Evolutionary conservation across 2,329 filamentous ascomycete species (phyloP).

Genomic region (Neodidymelliopsis sp.): DNA sequence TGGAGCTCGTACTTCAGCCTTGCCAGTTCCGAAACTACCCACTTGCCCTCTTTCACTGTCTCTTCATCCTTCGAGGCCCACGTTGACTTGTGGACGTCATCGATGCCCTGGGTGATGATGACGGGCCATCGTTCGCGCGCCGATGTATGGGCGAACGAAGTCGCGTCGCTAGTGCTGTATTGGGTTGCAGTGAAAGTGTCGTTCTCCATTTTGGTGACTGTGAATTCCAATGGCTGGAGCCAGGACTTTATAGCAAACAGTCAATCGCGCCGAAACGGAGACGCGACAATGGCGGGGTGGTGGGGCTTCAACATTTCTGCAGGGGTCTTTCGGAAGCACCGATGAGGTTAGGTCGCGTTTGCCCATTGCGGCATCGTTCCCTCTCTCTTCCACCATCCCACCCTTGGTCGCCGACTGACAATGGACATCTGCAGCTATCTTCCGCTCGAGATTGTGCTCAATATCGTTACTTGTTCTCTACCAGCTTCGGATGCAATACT

Average conservation of each 20-base stretch:
- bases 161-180: constrained; percentile 80
- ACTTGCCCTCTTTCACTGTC: constrained; percentile 81
- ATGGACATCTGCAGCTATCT: constrained; percentile 20
- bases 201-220: constrained; percentile 25
- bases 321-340: constrained; percentile 1
- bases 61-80: constrained; percentile 66
- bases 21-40: constrained; percentile 79
- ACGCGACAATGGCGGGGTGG: constrained; percentile 10
- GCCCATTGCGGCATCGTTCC: constrained; percentile 10
- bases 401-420: constrained; percentile 16
- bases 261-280: not conserved
- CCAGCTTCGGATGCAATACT: constrained; percentile 36
- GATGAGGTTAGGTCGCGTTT: constrained; percentile 3
- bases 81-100: constrained; percentile 86
- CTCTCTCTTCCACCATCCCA: not conserved
- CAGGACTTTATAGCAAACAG: not conserved
- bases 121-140: constrained; percentile 90
- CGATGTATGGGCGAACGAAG: constrained; percentile 86
- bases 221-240: not conserved
- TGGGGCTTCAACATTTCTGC: constrained; percentile 7
- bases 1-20: constrained; percentile 93
- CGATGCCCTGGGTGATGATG: constrained; percentile 91
- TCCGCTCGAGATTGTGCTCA: constrained; percentile 40
- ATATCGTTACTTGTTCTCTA: constrained; percentile 35
- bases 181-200: constrained; percentile 63